Evolutionary conservation across 176 grass and related monocot genomes (phyloP), one percentile per base, ranked within the genome.

Genomic region (Raddia distichophylla): DNA sequence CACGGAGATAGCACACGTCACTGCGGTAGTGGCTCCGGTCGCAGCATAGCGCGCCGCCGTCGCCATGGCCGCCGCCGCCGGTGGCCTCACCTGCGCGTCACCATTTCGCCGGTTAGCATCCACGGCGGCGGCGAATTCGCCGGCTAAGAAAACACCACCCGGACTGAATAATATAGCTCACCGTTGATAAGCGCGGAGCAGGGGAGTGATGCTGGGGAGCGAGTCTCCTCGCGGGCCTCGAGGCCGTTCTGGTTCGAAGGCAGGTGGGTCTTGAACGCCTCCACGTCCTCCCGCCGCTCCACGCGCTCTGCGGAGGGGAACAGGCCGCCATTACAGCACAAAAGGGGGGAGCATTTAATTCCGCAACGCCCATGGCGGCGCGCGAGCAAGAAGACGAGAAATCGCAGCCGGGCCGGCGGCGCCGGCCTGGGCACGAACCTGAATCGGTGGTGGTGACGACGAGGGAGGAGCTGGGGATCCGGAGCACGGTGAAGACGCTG

Each of bases 21-120:
- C 86, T 93, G 10, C 97, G 91, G 93, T 93, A 87, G 82, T 95
- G 87, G 89, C 82, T 93, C 40, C 97, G 93, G 87, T 99, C 97
- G 58, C 97, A 99, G 86, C 97, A 99, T 13, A 99, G 70, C 72
- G 91, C 57, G 54, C 88, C 86, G 2, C 79, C 86, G 68, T 57
- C 80, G 7, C 47, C 18, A 14, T 71, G 64, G 10, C 65, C 42
- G 47, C 56, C 85, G 7, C 57, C 80, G 47, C 56, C 85, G 7
- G 50, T 76, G 0, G 81, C 85, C 81, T 92, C 87, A 40, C 92
- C 92, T 93, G 76, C 52, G 68, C 52, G 68, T 40, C 44, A 4
- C 57, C 60, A 79, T 70, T 76, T 80, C 33, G 18, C 40, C 4
- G 18, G 67, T 80, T 55, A 73, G 48, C 69, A 80, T 66, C 44